Evolutionary conservation across 768 basidiomycete species (phyloP), one percentile per base, ranked within the genome.

Genomic region (Hygrophorus pudorinus): DNA sequence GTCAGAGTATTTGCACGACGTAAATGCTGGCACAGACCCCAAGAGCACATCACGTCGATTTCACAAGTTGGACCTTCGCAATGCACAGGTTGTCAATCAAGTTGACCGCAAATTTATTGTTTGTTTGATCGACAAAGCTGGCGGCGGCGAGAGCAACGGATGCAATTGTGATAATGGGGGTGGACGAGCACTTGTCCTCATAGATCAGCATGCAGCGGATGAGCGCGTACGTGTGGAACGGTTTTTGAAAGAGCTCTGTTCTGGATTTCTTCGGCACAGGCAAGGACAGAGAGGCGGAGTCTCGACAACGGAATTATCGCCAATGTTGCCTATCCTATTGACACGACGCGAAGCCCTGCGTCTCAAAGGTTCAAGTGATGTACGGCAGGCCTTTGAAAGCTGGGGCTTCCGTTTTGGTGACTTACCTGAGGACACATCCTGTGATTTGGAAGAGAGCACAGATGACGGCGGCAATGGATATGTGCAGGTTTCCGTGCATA

Each of bases 121-220:
- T 21, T 92, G 90, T 59, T 59, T 75, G 18, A 60, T 85, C 45
- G 56, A 63, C 45, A 56, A 56, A 7, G 24, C 24, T 24, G 24
- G 24, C 38, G 52, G 49, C 36, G 39, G 50, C 28, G 46, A 42
- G 4, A 52, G 51, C 18, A 39, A 30, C 45, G 52, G 52, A 32
- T 46, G 33, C 31, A 54, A 46, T 36, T 32, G 47, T 31, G 49
- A 45, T 44, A 28, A 14, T 18, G 35, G 41, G 10, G 43, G 44
- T 39, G 51, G 61, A 18, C 51, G 51, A 38, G 51, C 59, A 21
- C 72, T 98, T 24, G 68, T 94, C 27, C 71, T 98, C 41, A 72
- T 99, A 38, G 96, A 99, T 65, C 96, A 99, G 60, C 96, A 99
- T 59, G 96, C 96, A 10, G 94, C 93, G n/a, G 90, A 96, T 57